Evolutionary conservation across 2,329 filamentous ascomycete genomes (phyloP).

Genomic region (Didymella sp.): DNA sequence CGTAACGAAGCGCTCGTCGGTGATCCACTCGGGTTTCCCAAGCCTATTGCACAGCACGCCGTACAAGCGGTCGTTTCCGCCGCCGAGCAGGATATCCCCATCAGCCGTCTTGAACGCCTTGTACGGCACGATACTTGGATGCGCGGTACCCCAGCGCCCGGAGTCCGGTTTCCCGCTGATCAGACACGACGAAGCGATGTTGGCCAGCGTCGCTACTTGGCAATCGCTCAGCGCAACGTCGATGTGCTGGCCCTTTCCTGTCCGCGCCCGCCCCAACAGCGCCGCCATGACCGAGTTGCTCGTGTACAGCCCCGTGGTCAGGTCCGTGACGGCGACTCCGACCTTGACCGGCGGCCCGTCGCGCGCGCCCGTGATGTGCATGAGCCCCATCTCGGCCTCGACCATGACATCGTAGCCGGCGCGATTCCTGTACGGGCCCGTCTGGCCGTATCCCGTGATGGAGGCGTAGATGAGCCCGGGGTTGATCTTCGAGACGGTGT

Average conservation of each 20-base stretch:
- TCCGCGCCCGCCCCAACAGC: conserved; percentile 75
- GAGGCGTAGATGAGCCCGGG: conserved; percentile 90
- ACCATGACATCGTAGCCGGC: conserved; percentile 99
- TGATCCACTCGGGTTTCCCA: conserved; percentile 65
- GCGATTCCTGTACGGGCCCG: conserved; percentile 83
- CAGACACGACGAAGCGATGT: conserved; percentile 90
- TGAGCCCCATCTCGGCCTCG: conserved; percentile 95
- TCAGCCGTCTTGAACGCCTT: conserved; percentile 75
- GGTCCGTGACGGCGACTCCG: conserved; percentile 93
- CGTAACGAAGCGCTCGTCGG: conserved; percentile 63
- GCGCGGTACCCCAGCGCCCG: conserved; percentile 94
- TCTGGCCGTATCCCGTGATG: conserved; percentile 97
- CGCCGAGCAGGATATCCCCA: conserved; percentile 68
- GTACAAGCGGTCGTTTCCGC: conserved; percentile 68
- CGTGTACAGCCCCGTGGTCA: conserved; percentile 94
- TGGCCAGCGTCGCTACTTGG: conserved; percentile 92
- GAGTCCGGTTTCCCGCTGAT: conserved; percentile 87
- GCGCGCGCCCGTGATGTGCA: conserved; percentile 94
- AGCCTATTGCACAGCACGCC: conserved; percentile 66
- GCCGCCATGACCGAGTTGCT: conserved; percentile 96
- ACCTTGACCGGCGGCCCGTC: conserved; percentile 96
- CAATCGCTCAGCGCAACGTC: conserved; percentile 92
- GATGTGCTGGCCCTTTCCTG: conserved; percentile 86
- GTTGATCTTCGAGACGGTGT: conserved; percentile 80
- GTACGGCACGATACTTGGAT: conserved; percentile 98